phyloP scores from a whole-genome alignment of 805 yeast genomes.

The Starmerella bombicola region DNA sequence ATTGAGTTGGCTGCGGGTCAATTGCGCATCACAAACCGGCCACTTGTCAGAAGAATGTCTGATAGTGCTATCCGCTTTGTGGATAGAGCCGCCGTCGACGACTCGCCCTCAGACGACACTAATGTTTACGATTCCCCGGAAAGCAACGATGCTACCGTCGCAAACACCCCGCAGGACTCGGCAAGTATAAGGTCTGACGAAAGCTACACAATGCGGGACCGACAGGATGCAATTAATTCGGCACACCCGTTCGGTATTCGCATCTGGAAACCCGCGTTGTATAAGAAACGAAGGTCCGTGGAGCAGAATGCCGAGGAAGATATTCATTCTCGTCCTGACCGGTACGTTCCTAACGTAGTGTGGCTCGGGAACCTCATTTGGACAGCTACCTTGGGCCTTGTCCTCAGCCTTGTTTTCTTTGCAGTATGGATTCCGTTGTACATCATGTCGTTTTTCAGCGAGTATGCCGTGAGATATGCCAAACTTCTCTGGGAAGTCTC shows the following conservation, averaged over 20 bases:
- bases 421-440: conserved; percentile 38
- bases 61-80: too few relatives aligned
- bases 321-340: conserved; percentile 60
- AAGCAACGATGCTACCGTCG: too few relatives aligned
- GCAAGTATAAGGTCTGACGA: conserved; percentile 44
- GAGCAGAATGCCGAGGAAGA: conserved; percentile 85
- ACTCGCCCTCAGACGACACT: too few relatives aligned
- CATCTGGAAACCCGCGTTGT: conserved; percentile 96
- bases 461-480: conserved; percentile 49
- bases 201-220: conserved; percentile 75
- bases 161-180: too few relatives aligned
- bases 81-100: too few relatives aligned
- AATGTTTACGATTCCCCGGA: too few relatives aligned
- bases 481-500: conserved; percentile 11
- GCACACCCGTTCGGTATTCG: conserved; percentile 98
- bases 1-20: too few relatives aligned
- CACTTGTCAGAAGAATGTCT: too few relatives aligned
- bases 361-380: conserved; percentile 58
- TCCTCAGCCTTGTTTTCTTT: conserved; percentile 32
- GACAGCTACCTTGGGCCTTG: conserved; percentile 59
- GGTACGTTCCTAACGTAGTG: conserved; percentile 49
- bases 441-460: conserved; percentile 28
- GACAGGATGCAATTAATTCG: conserved; percentile 91
- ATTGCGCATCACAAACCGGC: too few relatives aligned
- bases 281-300: conserved; percentile 84